A percentile compares a stretch with the other conserved stretches of the same genome.
Evolutionary conservation across 306 rosid species (phyloP).

Genomic region (Hippophae rhamnoides): DNA sequence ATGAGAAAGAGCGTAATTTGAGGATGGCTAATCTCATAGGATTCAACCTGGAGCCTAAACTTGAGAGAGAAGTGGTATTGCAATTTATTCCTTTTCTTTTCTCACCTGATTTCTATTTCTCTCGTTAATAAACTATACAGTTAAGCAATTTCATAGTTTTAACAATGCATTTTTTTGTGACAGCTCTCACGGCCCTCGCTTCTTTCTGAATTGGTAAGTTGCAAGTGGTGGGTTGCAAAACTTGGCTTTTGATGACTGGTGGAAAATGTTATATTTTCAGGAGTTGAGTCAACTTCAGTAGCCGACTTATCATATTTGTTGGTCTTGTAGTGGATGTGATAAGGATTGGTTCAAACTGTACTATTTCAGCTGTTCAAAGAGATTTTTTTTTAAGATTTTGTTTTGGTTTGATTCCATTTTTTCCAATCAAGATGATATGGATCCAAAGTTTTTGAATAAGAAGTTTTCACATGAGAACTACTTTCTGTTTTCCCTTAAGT

Average conservation of each 20-base stretch:
- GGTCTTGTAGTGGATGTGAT: too few species aligned
- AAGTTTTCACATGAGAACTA: too few species aligned
- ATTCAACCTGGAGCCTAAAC: slow-evolving; percentile 73
- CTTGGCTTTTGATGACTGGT: slow-evolving; percentile 1
- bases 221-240: not conserved
- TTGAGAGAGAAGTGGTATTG: slow-evolving; percentile 84
- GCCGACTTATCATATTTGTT: too few species aligned
- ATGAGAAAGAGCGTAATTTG: slow-evolving; percentile 81
- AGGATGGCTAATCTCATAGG: slow-evolving; percentile 90
- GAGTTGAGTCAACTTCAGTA: too few species aligned
- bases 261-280: not conserved
- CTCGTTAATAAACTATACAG: slow-evolving; percentile 3
- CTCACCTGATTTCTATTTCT: not conserved
- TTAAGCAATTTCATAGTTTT: not conserved
- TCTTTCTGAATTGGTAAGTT: slow-evolving; percentile 81
- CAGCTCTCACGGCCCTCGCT: slow-evolving; percentile 89
- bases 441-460: too few species aligned
- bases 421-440: too few species aligned
- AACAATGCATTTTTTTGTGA: slow-evolving; percentile 8
- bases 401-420: too few species aligned
- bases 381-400: too few species aligned
- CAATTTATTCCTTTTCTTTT: slow-evolving; percentile 7
- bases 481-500: too few species aligned
- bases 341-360: too few species aligned
- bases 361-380: too few species aligned